These are phyloP conservation scores for Fomitopsis schrenkii DNA, from an alignment of 1,284 basidiomycete genomes.

Conservation along the genomic window DNA sequence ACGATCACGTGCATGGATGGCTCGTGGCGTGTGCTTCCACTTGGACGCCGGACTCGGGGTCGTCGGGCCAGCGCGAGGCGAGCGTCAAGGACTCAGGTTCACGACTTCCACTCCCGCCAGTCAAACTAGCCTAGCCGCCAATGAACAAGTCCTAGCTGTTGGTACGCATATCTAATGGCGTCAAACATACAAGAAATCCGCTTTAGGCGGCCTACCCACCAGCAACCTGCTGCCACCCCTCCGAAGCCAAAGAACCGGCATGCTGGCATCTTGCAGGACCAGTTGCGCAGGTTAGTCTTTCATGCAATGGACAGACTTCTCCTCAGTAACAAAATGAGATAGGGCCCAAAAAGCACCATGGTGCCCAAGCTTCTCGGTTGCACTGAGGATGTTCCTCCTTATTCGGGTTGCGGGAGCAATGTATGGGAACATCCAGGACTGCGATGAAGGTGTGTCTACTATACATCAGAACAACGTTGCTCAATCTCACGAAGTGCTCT, in stretches of 20 bases:
- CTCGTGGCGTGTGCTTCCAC: neutral
- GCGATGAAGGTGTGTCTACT: constrained; percentile 81
- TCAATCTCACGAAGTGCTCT: neutral
- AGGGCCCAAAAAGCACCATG: constrained; percentile 75
- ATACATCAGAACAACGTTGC: neutral
- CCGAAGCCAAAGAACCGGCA: constrained; percentile 40
- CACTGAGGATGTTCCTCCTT: constrained; percentile 81
- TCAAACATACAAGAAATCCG: constrained; percentile 47
- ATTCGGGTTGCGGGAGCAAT: constrained; percentile 85
- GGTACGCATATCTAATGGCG: constrained; percentile 13
- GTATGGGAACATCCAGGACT: constrained; percentile 95
- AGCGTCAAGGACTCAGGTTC: neutral
- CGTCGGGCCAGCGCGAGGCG: neutral
- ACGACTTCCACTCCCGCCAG: neutral
- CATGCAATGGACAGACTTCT: neutral
- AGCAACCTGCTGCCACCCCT: constrained; percentile 23
- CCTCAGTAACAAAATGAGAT: constrained; percentile 1
- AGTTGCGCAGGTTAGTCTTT: constrained; percentile 55
- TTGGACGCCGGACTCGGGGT: neutral
- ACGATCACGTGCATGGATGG: neutral
- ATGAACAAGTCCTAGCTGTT: neutral
- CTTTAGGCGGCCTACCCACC: constrained; percentile 44
- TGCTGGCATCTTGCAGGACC: constrained; percentile 71
- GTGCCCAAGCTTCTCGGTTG: constrained; percentile 79
- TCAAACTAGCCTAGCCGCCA: neutral